A percentile compares a stretch with the other conserved stretches of the same genome.
phyloP scores from a whole-genome alignment of 371 early-diverging fungal species.

The Syncephalis plumigaleata region DNA sequence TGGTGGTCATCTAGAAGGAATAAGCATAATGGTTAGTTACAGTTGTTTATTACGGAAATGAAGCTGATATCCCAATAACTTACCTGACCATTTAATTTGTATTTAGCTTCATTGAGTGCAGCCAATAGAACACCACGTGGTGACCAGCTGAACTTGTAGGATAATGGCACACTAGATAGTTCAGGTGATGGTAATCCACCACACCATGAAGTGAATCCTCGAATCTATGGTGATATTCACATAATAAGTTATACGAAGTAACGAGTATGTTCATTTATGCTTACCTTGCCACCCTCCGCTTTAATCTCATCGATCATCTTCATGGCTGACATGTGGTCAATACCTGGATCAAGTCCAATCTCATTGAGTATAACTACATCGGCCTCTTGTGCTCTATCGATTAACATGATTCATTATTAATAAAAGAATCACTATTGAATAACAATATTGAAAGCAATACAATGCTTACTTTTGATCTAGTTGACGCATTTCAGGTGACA shows the following conservation, averaged over 20 bases:
- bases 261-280: conserved; percentile 1
- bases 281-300: conserved; percentile 36
- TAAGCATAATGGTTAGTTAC: no score
- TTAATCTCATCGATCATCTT: conserved; percentile 84
- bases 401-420: no score
- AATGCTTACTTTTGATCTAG: conserved; percentile 37
- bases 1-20: background rate
- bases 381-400: conserved; percentile 53
- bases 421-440: background rate
- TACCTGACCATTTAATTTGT: conserved; percentile 50
- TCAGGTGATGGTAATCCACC: conserved; percentile 87
- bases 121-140: conserved; percentile 76
- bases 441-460: background rate
- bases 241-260: background rate
- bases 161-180: conserved; percentile 66
- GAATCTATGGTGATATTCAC: conserved; percentile 22
- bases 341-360: conserved; percentile 95
- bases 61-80: no score
- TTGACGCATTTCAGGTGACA: conserved; percentile 78
- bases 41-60: no score
- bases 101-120: conserved; percentile 65
- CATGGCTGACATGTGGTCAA: conserved; percentile 95
- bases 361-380: conserved; percentile 86
- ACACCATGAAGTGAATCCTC: conserved; percentile 74
- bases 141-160: conserved; percentile 86